These are phyloP conservation scores for Aureobasidium lini DNA, from an alignment of 2,329 filamentous ascomycete genomes.

Conservation along the genomic window DNA sequence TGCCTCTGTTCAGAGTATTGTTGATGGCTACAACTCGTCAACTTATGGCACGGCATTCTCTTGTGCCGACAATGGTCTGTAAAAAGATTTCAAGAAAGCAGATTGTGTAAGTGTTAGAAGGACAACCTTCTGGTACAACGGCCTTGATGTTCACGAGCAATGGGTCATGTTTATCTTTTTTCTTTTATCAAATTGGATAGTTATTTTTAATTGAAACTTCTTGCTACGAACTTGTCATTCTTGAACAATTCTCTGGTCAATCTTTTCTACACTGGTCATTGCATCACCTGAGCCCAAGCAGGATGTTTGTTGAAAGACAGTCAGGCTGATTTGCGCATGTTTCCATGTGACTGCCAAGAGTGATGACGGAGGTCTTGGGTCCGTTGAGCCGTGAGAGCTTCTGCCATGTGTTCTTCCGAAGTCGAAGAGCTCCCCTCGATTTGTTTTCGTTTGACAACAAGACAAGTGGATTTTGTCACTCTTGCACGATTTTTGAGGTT, in stretches of 20 bases:
- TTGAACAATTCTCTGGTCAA: neutral
- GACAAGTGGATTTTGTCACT: neutral
- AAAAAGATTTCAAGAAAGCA: neutral
- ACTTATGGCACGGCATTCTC: slow-evolving; percentile 66
- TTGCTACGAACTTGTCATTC: neutral
- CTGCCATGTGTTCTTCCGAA: slow-evolving; percentile 9
- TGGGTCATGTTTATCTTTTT: neutral
- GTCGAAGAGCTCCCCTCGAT: neutral
- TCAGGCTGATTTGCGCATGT: neutral
- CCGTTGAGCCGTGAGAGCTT: neutral
- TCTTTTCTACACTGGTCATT: too few species aligned
- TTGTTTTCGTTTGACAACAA: neutral
- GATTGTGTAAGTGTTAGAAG: neutral
- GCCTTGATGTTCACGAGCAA: neutral
- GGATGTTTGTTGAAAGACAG: too few species aligned
- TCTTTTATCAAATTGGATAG: slow-evolving; percentile 7
- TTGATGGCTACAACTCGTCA: slow-evolving; percentile 60
- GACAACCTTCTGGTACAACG: neutral
- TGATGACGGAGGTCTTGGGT: neutral
- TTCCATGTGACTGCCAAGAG: slow-evolving; percentile 5
- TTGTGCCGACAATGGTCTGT: slow-evolving; percentile 57
- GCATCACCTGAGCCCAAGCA: too few species aligned
- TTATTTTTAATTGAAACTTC: neutral
- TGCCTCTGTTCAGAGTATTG: slow-evolving; percentile 59
- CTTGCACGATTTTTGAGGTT: neutral